Evolutionary conservation across 1,139 yeast species (phyloP), one percentile per base, ranked within the genome.

Genomic region (Candida sanyaensis): DNA sequence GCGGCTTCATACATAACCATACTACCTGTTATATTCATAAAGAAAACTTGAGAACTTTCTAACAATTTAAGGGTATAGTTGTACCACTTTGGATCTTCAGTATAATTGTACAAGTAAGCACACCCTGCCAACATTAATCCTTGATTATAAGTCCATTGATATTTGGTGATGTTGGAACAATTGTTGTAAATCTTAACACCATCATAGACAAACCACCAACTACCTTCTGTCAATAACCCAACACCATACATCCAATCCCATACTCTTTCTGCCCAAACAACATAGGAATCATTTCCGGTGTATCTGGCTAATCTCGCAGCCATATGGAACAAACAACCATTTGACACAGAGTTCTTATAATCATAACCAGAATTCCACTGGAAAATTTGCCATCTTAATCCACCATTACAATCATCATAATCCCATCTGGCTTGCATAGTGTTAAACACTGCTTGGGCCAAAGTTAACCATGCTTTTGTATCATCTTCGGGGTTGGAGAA

Each of bases 341-440:
- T 92, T 21, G 96, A 83, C 50, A 92, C 95, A 8, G 96, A 75
- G 66, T 92, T 92, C 68, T 92, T 92, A 65, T 92, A 92, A 66
- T 88, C 88, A 65, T 91, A 92, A 56, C 98, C 98, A 8, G 91
- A 78, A 65, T 92, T 92, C 96, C 96, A 92, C 51, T 88, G 81
- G 73, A 88, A 92, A 63, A 92, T 92, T 71, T 92, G 98, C 98
- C 98, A 92, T 70, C 97, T 80, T 52, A 92, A 76, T 1, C 98
- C 98, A 50, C 98, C 98, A 45, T 78, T 80, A 68, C 98, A 92
- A 47, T 78, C 60, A 3, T 63, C 73, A 7, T 65, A 58, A 62
- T 92, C 97, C 98, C 98, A 92, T 66, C 97, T 80, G 34, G 80
- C 68, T 37, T 89, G 81, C 97, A 92, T 91, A 30, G 96, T 87